These are phyloP conservation scores for Boletus rubroflammeus DNA, from an alignment of 768 basidiomycete genomes.

Conservation along the genomic window DNA sequence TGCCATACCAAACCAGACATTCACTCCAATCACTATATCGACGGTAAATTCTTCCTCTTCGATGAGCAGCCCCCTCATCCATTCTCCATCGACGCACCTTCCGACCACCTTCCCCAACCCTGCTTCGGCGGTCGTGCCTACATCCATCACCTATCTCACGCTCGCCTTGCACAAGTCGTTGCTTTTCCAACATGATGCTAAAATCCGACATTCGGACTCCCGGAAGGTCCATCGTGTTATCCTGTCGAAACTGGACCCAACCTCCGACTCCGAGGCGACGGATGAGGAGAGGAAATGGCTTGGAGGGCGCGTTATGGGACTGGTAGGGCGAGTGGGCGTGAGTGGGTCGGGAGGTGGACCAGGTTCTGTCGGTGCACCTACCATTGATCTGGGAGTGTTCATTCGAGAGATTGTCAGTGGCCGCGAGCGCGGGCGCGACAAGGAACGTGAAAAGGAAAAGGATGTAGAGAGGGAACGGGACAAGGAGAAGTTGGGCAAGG, in stretches of 20 bases:
- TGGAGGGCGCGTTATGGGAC: constrained; percentile 35
- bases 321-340: constrained; percentile 36
- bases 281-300: constrained; percentile 32
- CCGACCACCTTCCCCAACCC: constrained; percentile 16
- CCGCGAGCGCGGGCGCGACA: constrained; percentile 28
- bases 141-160: constrained; percentile 21
- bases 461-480: constrained; percentile 31
- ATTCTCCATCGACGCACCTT: constrained; percentile 5
- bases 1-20: constrained; percentile 4
- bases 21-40: constrained; percentile 1
- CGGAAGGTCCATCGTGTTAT: constrained; percentile 63
- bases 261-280: constrained; percentile 30
- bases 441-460: constrained; percentile 36
- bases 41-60: constrained; percentile 8
- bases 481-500: constrained; percentile 35
- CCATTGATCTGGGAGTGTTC: constrained; percentile 51
- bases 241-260: constrained; percentile 51
- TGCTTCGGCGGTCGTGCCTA: neutral
- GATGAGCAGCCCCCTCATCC: constrained; percentile 7
- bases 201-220: constrained; percentile 41
- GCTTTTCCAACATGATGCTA: constrained; percentile 28
- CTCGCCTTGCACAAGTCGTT: constrained; percentile 21
- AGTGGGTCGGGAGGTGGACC: constrained; percentile 35
- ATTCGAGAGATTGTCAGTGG: constrained; percentile 41
- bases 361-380: constrained; percentile 43